Evolutionary conservation across 192 early-diverging fungal species (phyloP).

Genomic region (Linnemannia elongata): DNA sequence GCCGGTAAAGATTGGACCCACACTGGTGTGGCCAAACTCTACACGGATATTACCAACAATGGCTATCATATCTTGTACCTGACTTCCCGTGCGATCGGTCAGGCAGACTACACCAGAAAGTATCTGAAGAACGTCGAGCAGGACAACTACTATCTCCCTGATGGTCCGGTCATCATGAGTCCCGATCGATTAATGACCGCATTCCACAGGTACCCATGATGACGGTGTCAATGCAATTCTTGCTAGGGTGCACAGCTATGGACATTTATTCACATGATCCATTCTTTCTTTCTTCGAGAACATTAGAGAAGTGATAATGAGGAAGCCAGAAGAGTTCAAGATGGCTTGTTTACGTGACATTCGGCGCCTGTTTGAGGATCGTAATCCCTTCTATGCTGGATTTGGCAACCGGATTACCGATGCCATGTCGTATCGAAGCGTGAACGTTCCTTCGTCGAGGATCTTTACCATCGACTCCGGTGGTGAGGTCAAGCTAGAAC

Average conservation of each 20-base stretch:
- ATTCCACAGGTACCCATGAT: constrained; percentile 69
- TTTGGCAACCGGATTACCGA: constrained; percentile 97
- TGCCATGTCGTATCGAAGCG: constrained; percentile 92
- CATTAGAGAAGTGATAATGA: constrained; percentile 89
- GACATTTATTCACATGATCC: neutral
- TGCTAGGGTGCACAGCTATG: neutral
- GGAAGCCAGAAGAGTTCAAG: constrained; percentile 96
- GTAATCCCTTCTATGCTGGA: constrained; percentile 93
- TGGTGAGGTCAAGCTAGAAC: constrained; percentile 93
- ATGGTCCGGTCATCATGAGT: constrained; percentile 95
- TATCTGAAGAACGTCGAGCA: constrained; percentile 93
- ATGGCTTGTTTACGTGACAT: constrained; percentile 95
- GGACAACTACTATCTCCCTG: constrained; percentile 85
- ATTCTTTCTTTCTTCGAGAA: neutral
- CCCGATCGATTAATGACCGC: constrained; percentile 93
- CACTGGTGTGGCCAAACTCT: constrained; percentile 93
- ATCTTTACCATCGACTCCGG: constrained; percentile 96
- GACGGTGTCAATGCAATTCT: too few relatives aligned
- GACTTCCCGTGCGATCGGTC: constrained; percentile 95
- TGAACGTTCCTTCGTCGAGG: constrained; percentile 89
- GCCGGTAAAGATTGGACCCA: constrained; percentile 99
- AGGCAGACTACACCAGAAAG: constrained; percentile 89
- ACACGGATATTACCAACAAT: constrained; percentile 93
- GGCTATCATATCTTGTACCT: constrained; percentile 96
- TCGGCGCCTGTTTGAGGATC: constrained; percentile 83